Percentiles rank a stretch among this genome's conserved stretches.
Evolutionary conservation across 306 rosid genomes (phyloP).

Genomic region (barrel medic (Medicago truncatula)): MtrunA17r5.0-ANR NC_053049.1:19149501-19150000

Average conservation of each 20-base stretch:
- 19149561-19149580: background rate
- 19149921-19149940: background rate
- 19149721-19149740: no score
- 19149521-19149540: conserved; percentile 2
- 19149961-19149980: background rate
- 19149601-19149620: background rate
- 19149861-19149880: no score
- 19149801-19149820: no score
- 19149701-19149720: no score
- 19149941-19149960: background rate
- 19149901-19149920: conserved; percentile 7
- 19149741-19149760: no score
- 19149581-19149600: background rate
- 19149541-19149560: background rate
- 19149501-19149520: conserved; percentile 2
- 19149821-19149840: no score
- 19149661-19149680: no score
- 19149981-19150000: conserved; percentile 23
- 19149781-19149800: no score
- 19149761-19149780: no score
- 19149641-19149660: background rate
- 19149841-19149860: no score
- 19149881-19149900: background rate
- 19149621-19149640: background rate
- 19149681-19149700: no score